These are phyloP conservation scores for Cicer chorassanicum DNA, from an alignment of 306 rosid genomes.

Conservation along the genomic window DNA sequence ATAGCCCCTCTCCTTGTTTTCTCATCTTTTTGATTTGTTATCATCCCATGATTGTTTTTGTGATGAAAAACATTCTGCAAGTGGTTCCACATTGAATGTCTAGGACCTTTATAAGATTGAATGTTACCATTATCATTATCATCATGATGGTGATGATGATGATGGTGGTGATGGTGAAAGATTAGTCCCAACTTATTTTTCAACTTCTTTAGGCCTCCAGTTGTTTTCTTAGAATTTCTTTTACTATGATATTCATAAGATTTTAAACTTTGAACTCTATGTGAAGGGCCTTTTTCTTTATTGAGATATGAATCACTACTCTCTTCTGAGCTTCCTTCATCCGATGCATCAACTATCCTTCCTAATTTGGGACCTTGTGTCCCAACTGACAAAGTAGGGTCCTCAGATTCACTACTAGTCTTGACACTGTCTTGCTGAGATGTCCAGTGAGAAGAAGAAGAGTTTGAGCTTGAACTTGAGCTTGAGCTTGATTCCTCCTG, in stretches of 20 bases:
- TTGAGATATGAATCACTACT: constrained; percentile 35
- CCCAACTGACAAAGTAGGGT: constrained; percentile 29
- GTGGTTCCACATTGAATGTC: constrained; percentile 55
- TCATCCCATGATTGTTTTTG: constrained; percentile 34
- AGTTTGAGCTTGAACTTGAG: constrained; percentile 36
- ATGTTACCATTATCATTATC: constrained; percentile 10
- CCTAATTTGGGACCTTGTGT: constrained; percentile 19
- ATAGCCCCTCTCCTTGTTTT: constrained; percentile 44
- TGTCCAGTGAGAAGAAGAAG: constrained; percentile 47
- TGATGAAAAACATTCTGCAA: constrained; percentile 51
- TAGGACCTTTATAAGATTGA: constrained; percentile 12
- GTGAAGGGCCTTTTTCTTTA: constrained; percentile 37
- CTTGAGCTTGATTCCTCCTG: constrained; percentile 44
- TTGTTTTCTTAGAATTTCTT: constrained; percentile 40
- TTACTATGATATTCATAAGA: constrained; percentile 36
- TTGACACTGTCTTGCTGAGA: constrained; percentile 40
- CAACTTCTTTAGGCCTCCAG: constrained; percentile 59
- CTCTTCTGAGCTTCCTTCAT: constrained; percentile 47
- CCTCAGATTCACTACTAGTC: constrained; percentile 39
- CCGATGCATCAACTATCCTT: constrained; percentile 34
- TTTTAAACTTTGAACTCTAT: constrained; percentile 42
- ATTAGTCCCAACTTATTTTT: constrained; percentile 73
- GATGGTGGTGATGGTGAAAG: constrained; percentile 84
- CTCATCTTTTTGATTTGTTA: constrained; percentile 21
- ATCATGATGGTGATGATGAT: constrained; percentile 64